Evolutionary conservation across 2,329 filamentous ascomycete species (phyloP).

Genomic region (Pseudopithomyces maydicus): DNA sequence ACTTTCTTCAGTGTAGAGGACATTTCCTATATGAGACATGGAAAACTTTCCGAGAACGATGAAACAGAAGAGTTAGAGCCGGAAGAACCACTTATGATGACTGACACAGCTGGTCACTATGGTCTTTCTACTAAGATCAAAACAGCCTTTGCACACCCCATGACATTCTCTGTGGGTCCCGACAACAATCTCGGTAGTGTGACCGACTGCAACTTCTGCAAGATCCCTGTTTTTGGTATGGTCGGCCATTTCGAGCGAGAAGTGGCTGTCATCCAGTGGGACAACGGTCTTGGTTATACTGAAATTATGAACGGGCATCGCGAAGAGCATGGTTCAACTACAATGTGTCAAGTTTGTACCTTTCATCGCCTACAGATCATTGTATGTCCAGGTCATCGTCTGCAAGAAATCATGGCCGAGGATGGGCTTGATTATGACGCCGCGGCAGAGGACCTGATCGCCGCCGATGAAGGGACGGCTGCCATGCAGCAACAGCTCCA

Average conservation of each 20-base stretch:
- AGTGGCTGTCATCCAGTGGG: constrained; percentile 43
- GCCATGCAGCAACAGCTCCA: constrained; percentile 20
- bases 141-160: constrained; percentile 50
- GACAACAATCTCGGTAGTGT: constrained; percentile 1
- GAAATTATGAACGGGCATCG: constrained; percentile 48
- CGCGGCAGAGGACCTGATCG: constrained; percentile 16
- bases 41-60: background rate
- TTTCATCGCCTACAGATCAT: constrained; percentile 28
- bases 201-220: constrained; percentile 49
- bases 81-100: constrained; percentile 26
- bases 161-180: constrained; percentile 34
- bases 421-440: constrained; percentile 10
- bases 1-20: constrained; percentile 4
- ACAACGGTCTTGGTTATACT: constrained; percentile 42
- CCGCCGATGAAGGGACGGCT: constrained; percentile 11
- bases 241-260: constrained; percentile 43
- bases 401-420: constrained; percentile 7
- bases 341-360: constrained; percentile 32
- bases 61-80: constrained; percentile 15
- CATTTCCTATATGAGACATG: background rate
- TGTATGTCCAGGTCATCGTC: constrained; percentile 21
- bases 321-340: constrained; percentile 15
- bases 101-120: constrained; percentile 29
- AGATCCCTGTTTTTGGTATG: constrained; percentile 47
- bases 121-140: constrained; percentile 36